Percentiles rank a stretch among this genome's conserved stretches.
Evolutionary conservation across 2,329 filamentous ascomycete genomes (phyloP).

Genomic region (Albifimbria verrucaria): DNA sequence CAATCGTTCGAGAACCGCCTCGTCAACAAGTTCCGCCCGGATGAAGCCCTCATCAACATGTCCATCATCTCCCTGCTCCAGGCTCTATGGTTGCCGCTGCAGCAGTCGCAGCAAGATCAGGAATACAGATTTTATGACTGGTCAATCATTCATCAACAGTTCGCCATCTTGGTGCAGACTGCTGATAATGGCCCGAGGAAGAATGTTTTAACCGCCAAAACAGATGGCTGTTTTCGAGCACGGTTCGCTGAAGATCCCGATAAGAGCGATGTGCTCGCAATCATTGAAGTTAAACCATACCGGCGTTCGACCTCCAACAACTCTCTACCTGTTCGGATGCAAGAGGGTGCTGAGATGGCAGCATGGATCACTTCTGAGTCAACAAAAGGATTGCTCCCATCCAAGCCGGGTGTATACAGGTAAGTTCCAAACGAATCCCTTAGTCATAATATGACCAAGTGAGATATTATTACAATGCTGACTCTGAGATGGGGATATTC

Average conservation of each 20-base stretch:
- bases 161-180: neutral
- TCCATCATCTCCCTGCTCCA: slow-evolving; percentile 4
- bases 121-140: neutral
- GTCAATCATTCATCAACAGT: neutral
- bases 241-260: neutral
- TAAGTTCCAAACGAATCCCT: no score
- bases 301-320: slow-evolving; percentile 1
- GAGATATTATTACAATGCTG: neutral
- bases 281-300: slow-evolving; percentile 9
- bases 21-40: slow-evolving; percentile 1
- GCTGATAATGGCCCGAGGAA: neutral
- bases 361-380: slow-evolving; percentile 5
- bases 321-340: neutral
- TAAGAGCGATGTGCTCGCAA: slow-evolving; percentile 1
- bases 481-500: neutral
- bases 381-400: neutral
- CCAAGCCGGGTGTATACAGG: neutral
- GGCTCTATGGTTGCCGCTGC: slow-evolving; percentile 1
- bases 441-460: no score
- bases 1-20: neutral
- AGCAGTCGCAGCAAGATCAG: neutral
- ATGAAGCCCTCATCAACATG: slow-evolving; percentile 9
- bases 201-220: neutral
- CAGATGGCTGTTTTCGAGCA: neutral
- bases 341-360: slow-evolving; percentile 9